Conservation (phyloP, 1,284 basidiomycete species). For the Cryptococcus sp. region DNA sequence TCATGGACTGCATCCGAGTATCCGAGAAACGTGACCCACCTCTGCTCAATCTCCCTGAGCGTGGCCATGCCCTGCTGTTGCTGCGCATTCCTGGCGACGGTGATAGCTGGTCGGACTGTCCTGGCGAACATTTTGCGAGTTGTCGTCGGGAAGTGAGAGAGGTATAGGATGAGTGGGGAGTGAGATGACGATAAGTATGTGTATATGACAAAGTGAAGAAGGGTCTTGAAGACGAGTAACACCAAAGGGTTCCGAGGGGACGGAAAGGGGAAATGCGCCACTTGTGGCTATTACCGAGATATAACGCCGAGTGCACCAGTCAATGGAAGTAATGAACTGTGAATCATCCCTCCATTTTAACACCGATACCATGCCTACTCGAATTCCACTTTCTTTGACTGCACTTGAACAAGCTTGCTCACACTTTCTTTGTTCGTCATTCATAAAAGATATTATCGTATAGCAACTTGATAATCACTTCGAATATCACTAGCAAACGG, state of each 20-base stretch:
- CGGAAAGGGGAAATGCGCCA: conserved; percentile 9
- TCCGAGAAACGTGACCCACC: conserved; percentile 52
- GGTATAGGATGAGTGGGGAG: conserved; percentile 24
- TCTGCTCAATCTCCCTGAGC: conserved; percentile 93
- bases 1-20: neutral
- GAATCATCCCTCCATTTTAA: neutral
- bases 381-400: neutral
- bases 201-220: conserved; percentile 1
- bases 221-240: conserved; percentile 2
- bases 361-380: too few species aligned
- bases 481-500: neutral
- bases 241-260: conserved; percentile 3
- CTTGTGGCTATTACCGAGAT: neutral
- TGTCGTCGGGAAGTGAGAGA: conserved; percentile 2
- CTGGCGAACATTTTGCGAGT: conserved; percentile 57
- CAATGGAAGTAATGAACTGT: neutral
- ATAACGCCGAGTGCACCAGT: conserved; percentile 2
- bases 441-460: neutral
- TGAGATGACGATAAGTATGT: neutral
- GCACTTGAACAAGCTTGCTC: neutral
- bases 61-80: conserved; percentile 85
- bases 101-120: conserved; percentile 64
- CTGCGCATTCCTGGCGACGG: conserved; percentile 56
- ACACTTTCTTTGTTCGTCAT: conserved; percentile 6
- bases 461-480: neutral